Base-by-base conservation (phyloP, 148 eudicot genomes). In the Cornus florida region DNA sequence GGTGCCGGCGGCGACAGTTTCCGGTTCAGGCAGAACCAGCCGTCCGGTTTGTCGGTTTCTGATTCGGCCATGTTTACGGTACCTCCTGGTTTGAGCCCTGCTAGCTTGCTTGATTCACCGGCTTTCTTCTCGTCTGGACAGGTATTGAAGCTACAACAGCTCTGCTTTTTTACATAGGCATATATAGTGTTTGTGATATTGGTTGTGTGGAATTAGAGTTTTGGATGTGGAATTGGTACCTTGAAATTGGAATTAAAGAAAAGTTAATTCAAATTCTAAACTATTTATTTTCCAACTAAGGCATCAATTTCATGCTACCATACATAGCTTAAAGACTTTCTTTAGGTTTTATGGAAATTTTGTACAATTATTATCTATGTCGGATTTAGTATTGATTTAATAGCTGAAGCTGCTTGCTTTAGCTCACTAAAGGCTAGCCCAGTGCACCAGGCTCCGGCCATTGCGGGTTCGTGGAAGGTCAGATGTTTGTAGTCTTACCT, bases 61-160 rank as follows among this genome's bases (percentile, higher is more conserved):
- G 89, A 86, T 82, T 56, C 85, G 73, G 75, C 46, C 74, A 67
- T 84, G 75, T 89, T 94, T 48, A 85, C 86, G 71, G 81, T 92
- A 11, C 87, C 98, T 9, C 83, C 94, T 7, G 98, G 94, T 12
- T 67, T 94, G 80, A 92, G 94, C 60, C 98, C 96, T 0, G 89
- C 92, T 0, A 75, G 82, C 68, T 87, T 94, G 89, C 93, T 94
- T 17, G 91, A 87, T 64, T 94, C 96, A 7, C 92, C 97, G 0
- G 88, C 90, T 1, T 77, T 88, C 69, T 86, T 93, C 75, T 32
- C 86, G 22, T 79, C 92, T 31, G 78, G 81, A 67, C 97, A 93
- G 94, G 98, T 93, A 77, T 14, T 28, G 24, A 5, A 0, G 8
- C 70, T 66, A 10, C 22, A 56, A 5, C 6, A 32, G 7, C 10